Evolutionary conservation across 1,139 yeast genomes (phyloP).

Genomic region (Maudiozyma humilis): DNA sequence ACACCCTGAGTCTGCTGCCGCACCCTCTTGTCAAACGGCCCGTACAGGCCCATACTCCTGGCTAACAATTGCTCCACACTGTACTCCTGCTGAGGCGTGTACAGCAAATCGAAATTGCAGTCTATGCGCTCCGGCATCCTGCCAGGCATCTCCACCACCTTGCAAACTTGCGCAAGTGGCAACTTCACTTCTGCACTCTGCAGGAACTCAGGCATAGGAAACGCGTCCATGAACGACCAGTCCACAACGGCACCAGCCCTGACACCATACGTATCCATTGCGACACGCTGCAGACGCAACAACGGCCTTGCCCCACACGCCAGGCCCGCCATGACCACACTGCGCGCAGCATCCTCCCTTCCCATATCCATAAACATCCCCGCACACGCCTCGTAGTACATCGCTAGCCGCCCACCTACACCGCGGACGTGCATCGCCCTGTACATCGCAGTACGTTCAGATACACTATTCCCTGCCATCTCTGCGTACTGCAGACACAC

Average conservation of each 20-base stretch:
- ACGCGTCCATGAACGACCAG: background rate
- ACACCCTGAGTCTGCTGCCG: background rate
- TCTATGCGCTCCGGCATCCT: constrained; percentile 58
- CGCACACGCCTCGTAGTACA: background rate
- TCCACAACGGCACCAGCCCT: too few species aligned
- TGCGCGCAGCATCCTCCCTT: background rate
- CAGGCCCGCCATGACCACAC: background rate
- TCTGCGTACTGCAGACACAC: constrained; percentile 53
- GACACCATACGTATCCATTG: background rate
- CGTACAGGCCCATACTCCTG: constrained; percentile 8
- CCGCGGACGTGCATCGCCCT: background rate
- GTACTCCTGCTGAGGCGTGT: constrained; percentile 45
- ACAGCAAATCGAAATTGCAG: constrained; percentile 51
- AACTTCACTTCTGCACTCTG: too few species aligned
- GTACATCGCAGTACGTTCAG: background rate
- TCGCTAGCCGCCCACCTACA: background rate
- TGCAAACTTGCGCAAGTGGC: constrained; percentile 33
- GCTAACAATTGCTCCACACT: constrained; percentile 62
- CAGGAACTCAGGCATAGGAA: background rate
- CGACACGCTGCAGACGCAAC: background rate
- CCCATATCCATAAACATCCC: background rate
- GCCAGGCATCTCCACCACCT: constrained; percentile 48
- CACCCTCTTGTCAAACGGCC: background rate
- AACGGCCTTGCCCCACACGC: background rate
- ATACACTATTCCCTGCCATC: too few species aligned